Base-by-base conservation (phyloP, 1,284 basidiomycete genomes). In the Vanrija sp. region DNA sequence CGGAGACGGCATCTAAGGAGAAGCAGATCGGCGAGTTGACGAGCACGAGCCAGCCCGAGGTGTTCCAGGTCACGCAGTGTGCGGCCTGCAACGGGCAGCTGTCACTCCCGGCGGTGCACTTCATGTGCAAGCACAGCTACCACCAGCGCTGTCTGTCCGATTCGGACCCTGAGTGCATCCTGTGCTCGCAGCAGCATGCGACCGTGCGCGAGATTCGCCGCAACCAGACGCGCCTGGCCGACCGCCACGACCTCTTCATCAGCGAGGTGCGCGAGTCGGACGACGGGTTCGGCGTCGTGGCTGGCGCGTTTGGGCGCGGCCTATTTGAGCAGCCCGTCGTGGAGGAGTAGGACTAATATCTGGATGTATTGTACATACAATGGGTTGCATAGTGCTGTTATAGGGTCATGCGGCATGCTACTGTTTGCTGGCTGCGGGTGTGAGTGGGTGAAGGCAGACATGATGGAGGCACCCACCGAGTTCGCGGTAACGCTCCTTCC, bases 121-220 rank as follows among this genome's bases (percentile, higher is more conserved):
- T 98, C 69, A 96, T 98, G 94, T 98, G 94, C 77, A 87, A 89
- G 68, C 95, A 98, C 74, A 92, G 88, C 60, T 98, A 91, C 78
- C 96, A 98, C 72, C 91, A 95, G 73, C 80, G 91, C 55, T 97
- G 89, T 71, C 79, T 92, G 39, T 83, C 84, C 14, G 91, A 93
- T 59, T 83, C 88, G 61, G 90, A 93, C 60, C 85, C 86, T 0
- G 89, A 95, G 69, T 98, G 95, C 68, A 90, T 90, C 0, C 82
- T 84, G 15, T 98, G 94, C 66, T 89, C 87, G 1, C 83, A 85
- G 9, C 85, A 89, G 62, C 90, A 96, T 67, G 85, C 87, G n/a
- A 83, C 95, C 51, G 87, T 97, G 29, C 85, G 88, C 34, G 92
- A 96, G 68, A 87, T 96, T 50, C 80, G 89, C 56, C 80, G 84